Evolutionary conservation across 352 stramenopile species (phyloP), one percentile per base, ranked within the genome.

Genomic region (Thalassiosira allenii): DNA sequence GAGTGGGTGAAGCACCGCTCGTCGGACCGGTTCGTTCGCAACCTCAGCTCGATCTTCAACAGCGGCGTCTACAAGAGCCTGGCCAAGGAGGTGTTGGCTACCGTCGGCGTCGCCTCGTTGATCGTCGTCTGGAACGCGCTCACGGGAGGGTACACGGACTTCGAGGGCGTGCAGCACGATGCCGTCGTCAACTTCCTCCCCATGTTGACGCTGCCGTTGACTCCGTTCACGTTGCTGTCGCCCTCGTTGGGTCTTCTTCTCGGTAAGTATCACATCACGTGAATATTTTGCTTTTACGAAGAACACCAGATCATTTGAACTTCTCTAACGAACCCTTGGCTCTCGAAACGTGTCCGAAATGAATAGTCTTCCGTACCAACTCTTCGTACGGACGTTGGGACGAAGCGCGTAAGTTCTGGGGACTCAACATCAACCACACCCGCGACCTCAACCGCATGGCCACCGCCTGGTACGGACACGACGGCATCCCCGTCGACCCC

Each of bases 311-410:
- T n/a, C n/a, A n/a, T n/a, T n/a, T n/a, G n/a, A n/a, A n/a, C n/a
- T n/a, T n/a, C n/a, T n/a, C n/a, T n/a, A n/a, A n/a, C n/a, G n/a
- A n/a, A n/a, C n/a, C n/a, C n/a, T n/a, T n/a, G n/a, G n/a, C n/a
- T n/a, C n/a, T n/a, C n/a, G n/a, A n/a, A n/a, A n/a, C n/a, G n/a
- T n/a, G n/a, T n/a, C n/a, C n/a, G n/a, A n/a, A n/a, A n/a, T n/a
- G n/a, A n/a, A n/a, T n/a, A n/a, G n/a, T 91, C 22, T 95, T 95
- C 76, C 88, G 91, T 30, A 95, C 91, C 37, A 95, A 94, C 68
- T 83, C 79, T 11, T 86, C 88, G 1, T 95, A 94, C 70, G 54
- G 80, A 68, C 76, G 88, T 47, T 95, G 87, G 84, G 81, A 93
- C 67, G 89, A 94, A 81, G 89, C 89, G 33, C 89, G 91, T 62